Percentiles rank a stretch among this genome's conserved stretches.
Evolutionary conservation across 768 basidiomycete species (phyloP).

Genomic region (Suillus occidentalis): DNA sequence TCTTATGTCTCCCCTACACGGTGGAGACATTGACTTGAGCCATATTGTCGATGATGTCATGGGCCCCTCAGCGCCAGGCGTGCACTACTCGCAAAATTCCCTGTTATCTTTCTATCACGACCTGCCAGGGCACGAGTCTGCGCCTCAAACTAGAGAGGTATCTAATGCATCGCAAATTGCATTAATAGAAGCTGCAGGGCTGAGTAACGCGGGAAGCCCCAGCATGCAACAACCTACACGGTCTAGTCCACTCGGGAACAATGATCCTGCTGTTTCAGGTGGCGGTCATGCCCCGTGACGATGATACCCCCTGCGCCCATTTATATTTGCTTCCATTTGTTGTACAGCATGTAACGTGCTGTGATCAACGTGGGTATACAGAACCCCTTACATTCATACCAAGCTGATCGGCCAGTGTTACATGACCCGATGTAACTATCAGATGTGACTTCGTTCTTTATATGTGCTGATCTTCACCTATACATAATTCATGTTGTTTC

Average conservation of each 20-base stretch:
- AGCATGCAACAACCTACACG: conserved; percentile 8
- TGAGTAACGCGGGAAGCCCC: not conserved
- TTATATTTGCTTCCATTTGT: not conserved
- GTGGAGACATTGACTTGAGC: conserved; percentile 28
- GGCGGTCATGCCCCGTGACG: not conserved
- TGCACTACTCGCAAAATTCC: conserved; percentile 25
- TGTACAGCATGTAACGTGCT: conserved; percentile 1
- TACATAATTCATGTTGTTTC: not conserved
- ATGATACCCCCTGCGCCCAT: not conserved
- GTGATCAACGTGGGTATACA: not conserved
- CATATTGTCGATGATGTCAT: conserved; percentile 50
- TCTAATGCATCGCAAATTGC: conserved; percentile 23
- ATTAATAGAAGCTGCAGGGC: conserved; percentile 25
- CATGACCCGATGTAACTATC: not conserved
- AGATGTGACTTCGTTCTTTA: not conserved
- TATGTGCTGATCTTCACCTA: not conserved
- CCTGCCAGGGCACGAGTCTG: conserved; percentile 3
- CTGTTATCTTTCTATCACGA: conserved; percentile 23
- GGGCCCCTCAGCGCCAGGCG: conserved; percentile 33
- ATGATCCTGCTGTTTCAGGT: not conserved
- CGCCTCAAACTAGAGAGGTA: conserved; percentile 18
- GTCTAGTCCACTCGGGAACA: conserved; percentile 23
- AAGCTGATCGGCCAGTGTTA: not conserved
- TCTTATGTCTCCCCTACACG: conserved; percentile 20
- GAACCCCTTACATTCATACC: not conserved